Evolutionary conservation across 768 basidiomycete species (phyloP).

Genomic region (Leccinum arenicola): DNA sequence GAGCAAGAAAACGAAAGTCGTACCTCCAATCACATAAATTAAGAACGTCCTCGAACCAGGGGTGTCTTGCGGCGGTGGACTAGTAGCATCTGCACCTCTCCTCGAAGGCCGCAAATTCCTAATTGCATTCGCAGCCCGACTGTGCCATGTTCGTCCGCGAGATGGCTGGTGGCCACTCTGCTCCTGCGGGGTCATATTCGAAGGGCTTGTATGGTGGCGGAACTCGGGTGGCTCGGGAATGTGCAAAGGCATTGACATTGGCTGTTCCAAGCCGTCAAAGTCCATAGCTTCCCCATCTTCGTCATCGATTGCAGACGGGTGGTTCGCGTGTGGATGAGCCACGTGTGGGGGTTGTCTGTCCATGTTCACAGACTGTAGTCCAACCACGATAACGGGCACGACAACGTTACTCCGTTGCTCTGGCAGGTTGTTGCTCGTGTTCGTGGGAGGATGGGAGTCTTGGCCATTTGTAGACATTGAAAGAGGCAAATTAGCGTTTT

Average conservation of each 20-base stretch:
- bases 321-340: conserved; percentile 15
- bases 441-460: conserved; percentile 16
- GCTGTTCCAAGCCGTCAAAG: conserved; percentile 23
- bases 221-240: conserved; percentile 26
- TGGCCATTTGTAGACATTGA: conserved; percentile 11
- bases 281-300: conserved; percentile 29
- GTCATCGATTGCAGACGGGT: conserved; percentile 14
- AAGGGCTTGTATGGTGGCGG: conserved; percentile 14
- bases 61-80: conserved; percentile 23
- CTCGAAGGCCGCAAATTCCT: conserved; percentile 49
- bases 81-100: conserved; percentile 19
- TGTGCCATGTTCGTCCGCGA: conserved; percentile 50
- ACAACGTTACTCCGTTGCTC: conserved; percentile 45
- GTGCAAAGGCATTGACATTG: conserved; percentile 26
- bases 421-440: conserved; percentile 16
- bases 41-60: conserved; percentile 61
- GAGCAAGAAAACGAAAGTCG: conserved; percentile 14
- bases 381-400: conserved; percentile 82
- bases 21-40: conserved; percentile 87
- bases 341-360: conserved; percentile 33
- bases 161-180: conserved; percentile 19
- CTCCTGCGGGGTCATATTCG: conserved; percentile 12
- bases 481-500: conserved; percentile 4
- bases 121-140: conserved; percentile 61
- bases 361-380: conserved; percentile 69